phyloP scores from a whole-genome alignment of 345 rosid genomes.

The Populus euphratica region DNA sequence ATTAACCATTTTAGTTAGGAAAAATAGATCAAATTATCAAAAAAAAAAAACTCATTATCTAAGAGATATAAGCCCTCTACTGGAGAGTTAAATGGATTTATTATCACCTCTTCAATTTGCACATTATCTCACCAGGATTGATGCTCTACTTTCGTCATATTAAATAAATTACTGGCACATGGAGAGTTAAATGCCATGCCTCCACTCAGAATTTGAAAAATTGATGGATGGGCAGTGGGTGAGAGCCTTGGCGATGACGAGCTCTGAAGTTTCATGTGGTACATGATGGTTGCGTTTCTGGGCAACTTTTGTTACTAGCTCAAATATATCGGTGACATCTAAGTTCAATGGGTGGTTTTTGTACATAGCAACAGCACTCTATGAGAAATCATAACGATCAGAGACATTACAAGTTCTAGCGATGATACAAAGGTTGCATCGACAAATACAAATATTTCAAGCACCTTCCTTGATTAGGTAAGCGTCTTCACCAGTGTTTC shows the following conservation, averaged over 20 bases:
- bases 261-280: neutral
- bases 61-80: no score
- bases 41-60: no score
- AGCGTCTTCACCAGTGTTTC: neutral
- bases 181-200: neutral
- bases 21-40: no score
- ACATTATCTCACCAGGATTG: no score
- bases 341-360: constrained; percentile 18
- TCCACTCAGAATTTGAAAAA: neutral
- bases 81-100: no score
- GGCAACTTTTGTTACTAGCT: neutral
- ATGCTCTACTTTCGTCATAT: neutral
- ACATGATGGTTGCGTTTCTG: neutral
- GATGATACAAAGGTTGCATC: constrained; percentile 16
- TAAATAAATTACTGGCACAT: neutral
- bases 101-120: no score
- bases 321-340: neutral
- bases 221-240: neutral
- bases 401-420: constrained; percentile 27
- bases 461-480: neutral
- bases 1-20: rapidly evolving
- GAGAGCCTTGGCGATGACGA: neutral
- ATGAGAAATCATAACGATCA: constrained; percentile 10
- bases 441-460: constrained; percentile 20
- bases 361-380: constrained; percentile 34